phyloP scores from a whole-genome alignment of 179 eudicot genomes.

The Drosera spatulata region DNA sequence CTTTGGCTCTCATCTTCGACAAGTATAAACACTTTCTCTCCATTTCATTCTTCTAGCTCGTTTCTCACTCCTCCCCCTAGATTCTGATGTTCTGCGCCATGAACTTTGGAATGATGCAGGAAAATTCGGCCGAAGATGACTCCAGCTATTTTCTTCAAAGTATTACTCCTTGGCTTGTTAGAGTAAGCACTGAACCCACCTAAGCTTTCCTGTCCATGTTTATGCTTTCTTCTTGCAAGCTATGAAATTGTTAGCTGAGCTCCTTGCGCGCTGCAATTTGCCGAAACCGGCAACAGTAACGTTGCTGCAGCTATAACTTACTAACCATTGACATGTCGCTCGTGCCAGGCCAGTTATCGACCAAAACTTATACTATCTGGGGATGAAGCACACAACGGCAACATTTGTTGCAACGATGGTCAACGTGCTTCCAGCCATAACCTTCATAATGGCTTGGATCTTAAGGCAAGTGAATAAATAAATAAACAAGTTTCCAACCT shows the following conservation, averaged over 20 bases:
- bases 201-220: too few relatives aligned
- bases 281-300: too few relatives aligned
- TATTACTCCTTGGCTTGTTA: conserved; percentile 47
- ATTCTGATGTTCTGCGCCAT: neutral
- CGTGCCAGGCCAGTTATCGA: conserved; percentile 72
- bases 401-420: conserved; percentile 84
- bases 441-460: conserved; percentile 78
- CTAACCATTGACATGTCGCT: neutral
- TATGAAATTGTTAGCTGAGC: too few relatives aligned
- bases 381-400: conserved; percentile 79
- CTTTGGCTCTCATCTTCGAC: conserved; percentile 63
- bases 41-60: neutral
- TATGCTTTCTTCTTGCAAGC: too few relatives aligned
- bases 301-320: too few relatives aligned
- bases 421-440: conserved; percentile 79
- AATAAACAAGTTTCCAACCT: too few relatives aligned
- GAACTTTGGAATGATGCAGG: conserved; percentile 24
- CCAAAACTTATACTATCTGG: conserved; percentile 58
- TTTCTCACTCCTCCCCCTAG: too few relatives aligned
- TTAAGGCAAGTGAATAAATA: conserved; percentile 20
- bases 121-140: conserved; percentile 81
- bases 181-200: conserved; percentile 33
- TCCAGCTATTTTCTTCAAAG: conserved; percentile 41
- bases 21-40: conserved; percentile 25
- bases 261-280: too few relatives aligned